Evolutionary conservation across 2,329 filamentous ascomycete genomes (phyloP).

Genomic region (Pseudogymnoascus verrucosus): DNA sequence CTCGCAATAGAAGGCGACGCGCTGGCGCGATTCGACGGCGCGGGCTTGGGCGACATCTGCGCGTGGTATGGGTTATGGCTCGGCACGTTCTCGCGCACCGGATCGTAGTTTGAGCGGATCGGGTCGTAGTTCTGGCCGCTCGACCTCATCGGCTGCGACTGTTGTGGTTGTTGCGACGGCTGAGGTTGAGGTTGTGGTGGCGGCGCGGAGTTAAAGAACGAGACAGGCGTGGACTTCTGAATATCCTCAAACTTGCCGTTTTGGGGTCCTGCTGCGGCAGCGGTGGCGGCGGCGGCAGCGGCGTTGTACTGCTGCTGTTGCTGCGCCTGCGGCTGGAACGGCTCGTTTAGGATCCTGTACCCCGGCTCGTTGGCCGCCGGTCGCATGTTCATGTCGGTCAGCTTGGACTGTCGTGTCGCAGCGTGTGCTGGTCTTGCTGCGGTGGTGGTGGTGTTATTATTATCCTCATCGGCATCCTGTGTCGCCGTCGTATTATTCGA

Average conservation of each 20-base stretch:
- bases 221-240: conserved; percentile 24
- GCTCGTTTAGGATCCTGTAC: conserved; percentile 11
- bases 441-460: background rate
- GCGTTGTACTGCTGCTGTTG: background rate
- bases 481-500: conserved; percentile 26
- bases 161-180: conserved; percentile 33
- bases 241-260: conserved; percentile 34
- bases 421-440: conserved; percentile 24
- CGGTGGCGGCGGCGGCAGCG: background rate
- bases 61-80: conserved; percentile 34
- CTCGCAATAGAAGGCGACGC: conserved; percentile 88
- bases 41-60: conserved; percentile 38
- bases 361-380: conserved; percentile 8
- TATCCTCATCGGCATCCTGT: conserved; percentile 26
- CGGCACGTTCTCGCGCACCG: conserved; percentile 52
- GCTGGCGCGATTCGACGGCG: conserved; percentile 60
- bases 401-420: conserved; percentile 29
- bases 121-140: conserved; percentile 85
- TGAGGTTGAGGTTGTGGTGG: conserved; percentile 12
- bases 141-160: conserved; percentile 44
- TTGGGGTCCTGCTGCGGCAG: conserved; percentile 18
- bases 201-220: conserved; percentile 19
- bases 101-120: conserved; percentile 66
- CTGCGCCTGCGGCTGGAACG: background rate
- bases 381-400: conserved; percentile 31